A percentile compares a stretch with the other conserved stretches of the same genome.
Conservation (phyloP, 2,329 filamentous ascomycete species). For the Aureobasidium mangrovei region DNA sequence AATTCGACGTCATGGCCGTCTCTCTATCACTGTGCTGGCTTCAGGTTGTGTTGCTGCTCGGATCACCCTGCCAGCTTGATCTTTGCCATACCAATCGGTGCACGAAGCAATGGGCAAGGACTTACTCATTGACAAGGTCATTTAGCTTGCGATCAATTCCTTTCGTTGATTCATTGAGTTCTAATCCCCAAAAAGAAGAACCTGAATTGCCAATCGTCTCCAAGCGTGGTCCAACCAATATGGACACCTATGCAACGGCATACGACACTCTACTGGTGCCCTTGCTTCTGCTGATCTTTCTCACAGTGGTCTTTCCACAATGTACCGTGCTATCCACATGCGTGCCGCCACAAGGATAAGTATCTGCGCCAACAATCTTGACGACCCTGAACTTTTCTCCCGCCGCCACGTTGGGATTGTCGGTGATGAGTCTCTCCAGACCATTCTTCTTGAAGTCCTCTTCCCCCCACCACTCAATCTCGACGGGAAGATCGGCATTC, state of each 20-base stretch:
- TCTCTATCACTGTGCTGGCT: no score
- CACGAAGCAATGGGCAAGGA: no score
- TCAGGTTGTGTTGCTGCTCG: no score
- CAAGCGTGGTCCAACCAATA: background rate
- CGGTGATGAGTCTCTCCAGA: constrained; percentile 40
- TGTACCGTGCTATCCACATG: constrained; percentile 55
- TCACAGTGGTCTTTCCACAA: constrained; percentile 54
- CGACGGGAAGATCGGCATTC: constrained; percentile 46
- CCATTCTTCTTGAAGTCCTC: constrained; percentile 49
- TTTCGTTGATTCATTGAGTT: no score
- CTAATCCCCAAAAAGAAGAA: no score
- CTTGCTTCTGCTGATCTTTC: constrained; percentile 58
- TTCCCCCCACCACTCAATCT: constrained; percentile 60
- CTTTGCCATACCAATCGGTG: no score
- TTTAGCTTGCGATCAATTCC: no score
- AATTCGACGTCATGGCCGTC: no score
- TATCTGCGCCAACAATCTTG: constrained; percentile 57
- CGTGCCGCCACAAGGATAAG: constrained; percentile 67
- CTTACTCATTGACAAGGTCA: no score
- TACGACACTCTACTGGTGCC: constrained; percentile 49
- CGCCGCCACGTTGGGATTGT: constrained; percentile 29
- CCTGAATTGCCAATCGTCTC: background rate
- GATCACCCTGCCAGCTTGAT: no score
- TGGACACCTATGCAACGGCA: constrained; percentile 6
- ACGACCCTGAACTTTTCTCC: constrained; percentile 56